Conservation (phyloP, 257 asterid species). For the Solanum tarapatanum region DNA sequence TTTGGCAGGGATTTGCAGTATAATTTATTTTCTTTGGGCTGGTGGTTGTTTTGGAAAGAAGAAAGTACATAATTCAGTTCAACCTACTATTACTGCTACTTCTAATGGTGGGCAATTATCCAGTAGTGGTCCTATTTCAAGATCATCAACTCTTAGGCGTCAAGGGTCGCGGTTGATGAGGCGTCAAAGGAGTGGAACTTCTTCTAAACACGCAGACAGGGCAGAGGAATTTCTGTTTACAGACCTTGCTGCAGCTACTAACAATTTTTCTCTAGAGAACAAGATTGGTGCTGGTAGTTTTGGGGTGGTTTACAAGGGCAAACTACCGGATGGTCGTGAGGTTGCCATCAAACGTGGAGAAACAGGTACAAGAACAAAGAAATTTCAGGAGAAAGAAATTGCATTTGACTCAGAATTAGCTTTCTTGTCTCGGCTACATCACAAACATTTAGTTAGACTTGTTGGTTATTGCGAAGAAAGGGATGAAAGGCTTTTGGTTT, state of each 20-base stretch:
- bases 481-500: slow-evolving; percentile 71
- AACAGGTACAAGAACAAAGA: slow-evolving; percentile 39
- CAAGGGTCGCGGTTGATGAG: slow-evolving; percentile 77
- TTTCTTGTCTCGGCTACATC: slow-evolving; percentile 77
- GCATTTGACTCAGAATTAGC: slow-evolving; percentile 81
- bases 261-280: slow-evolving; percentile 47
- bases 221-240: slow-evolving; percentile 63
- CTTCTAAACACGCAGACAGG: slow-evolving; percentile 55
- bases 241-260: slow-evolving; percentile 55
- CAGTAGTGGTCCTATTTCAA: slow-evolving; percentile 42
- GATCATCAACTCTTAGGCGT: slow-evolving; percentile 71
- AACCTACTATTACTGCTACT: slow-evolving; percentile 43
- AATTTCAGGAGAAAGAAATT: slow-evolving; percentile 72
- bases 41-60: slow-evolving; percentile 72
- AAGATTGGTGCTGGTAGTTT: slow-evolving; percentile 86
- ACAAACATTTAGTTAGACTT: slow-evolving; percentile 72
- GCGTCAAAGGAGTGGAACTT: slow-evolving; percentile 82
- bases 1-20: slow-evolving; percentile 53
- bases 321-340: slow-evolving; percentile 55
- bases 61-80: slow-evolving; percentile 76
- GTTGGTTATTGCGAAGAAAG: slow-evolving; percentile 72
- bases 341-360: slow-evolving; percentile 83
- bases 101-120: slow-evolving; percentile 25
- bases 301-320: slow-evolving; percentile 70
- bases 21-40: slow-evolving; percentile 50